Conservation (phyloP, 768 basidiomycete species). For the Lactarius pseudohatsudake region DNA sequence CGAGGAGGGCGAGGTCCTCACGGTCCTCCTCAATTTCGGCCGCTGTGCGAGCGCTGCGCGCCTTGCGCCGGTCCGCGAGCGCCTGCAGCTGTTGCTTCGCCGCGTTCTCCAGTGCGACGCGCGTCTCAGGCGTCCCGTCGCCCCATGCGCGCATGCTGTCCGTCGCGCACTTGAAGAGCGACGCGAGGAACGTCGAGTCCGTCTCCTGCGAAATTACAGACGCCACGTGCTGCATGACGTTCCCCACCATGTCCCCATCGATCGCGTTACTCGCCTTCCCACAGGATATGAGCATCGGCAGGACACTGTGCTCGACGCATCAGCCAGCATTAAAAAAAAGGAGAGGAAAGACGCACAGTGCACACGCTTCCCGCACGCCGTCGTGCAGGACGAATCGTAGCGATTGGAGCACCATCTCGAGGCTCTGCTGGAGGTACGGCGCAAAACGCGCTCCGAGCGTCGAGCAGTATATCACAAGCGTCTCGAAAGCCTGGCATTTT, state of each 20-base stretch:
- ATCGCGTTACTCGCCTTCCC: constrained; percentile 55
- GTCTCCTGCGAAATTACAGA: constrained; percentile 64
- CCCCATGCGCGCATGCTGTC: constrained; percentile 63
- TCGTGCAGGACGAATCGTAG: constrained; percentile 82
- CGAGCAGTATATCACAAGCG: constrained; percentile 77
- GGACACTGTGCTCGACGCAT: constrained; percentile 45
- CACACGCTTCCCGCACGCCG: constrained; percentile 76
- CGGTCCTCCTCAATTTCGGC: constrained; percentile 48
- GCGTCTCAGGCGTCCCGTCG: constrained; percentile 50
- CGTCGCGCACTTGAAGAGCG: constrained; percentile 68
- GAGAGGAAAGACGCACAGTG: constrained; percentile 50
- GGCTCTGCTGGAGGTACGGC: constrained; percentile 67
- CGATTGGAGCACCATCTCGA: constrained; percentile 71
- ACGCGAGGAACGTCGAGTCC: constrained; percentile 75
- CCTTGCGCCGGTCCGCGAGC: constrained; percentile 66
- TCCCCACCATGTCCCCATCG: constrained; percentile 50
- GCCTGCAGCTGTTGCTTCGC: constrained; percentile 68
- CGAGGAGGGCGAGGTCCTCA: constrained; percentile 68
- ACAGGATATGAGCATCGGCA: constrained; percentile 68
- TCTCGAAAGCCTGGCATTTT: constrained; percentile 86
- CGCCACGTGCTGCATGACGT: constrained; percentile 60
- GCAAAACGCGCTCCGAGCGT: constrained; percentile 65
- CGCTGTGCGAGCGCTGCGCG: constrained; percentile 44
- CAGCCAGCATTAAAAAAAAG: not conserved
- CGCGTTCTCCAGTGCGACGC: constrained; percentile 59